Percentiles rank a stretch among this genome's conserved stretches.
Evolutionary conservation across 768 basidiomycete species (phyloP).

Genomic region (Collybia mongolica): DNA sequence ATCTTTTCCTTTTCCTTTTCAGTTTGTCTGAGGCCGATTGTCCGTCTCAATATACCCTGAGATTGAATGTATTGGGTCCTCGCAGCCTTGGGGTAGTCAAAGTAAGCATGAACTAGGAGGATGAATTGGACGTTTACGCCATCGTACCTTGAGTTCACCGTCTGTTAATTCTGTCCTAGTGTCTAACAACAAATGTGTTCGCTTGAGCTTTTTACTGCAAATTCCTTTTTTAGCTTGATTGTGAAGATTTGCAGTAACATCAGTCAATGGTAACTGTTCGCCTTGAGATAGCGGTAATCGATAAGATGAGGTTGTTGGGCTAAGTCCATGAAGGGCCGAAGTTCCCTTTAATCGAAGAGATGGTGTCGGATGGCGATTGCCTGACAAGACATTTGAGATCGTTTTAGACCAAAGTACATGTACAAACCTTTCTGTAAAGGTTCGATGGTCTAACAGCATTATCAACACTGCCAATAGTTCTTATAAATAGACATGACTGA

Average conservation of each 20-base stretch:
- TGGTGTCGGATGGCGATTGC: neutral
- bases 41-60: slow-evolving; percentile 54
- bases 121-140: no score
- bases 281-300: slow-evolving; percentile 42
- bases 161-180: slow-evolving; percentile 78
- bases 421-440: slow-evolving; percentile 14
- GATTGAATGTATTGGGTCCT: slow-evolving; percentile 66
- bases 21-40: slow-evolving; percentile 46
- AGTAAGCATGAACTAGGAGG: neutral
- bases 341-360: neutral
- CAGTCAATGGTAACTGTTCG: slow-evolving; percentile 21
- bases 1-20: slow-evolving; percentile 55
- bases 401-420: neutral
- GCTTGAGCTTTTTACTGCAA: slow-evolving; percentile 34
- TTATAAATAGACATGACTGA: neutral
- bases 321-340: slow-evolving; percentile 12
- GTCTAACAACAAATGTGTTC: slow-evolving; percentile 64
- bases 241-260: slow-evolving; percentile 25
- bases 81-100: slow-evolving; percentile 42
- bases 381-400: neutral
- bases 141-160: slow-evolving; percentile 69
- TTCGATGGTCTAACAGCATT: neutral
- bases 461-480: neutral
- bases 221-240: slow-evolving; percentile 12
- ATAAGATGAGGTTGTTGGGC: slow-evolving; percentile 38